Evolutionary conservation across 2,329 filamentous ascomycete species (phyloP).

Genomic region (Exophiala dermatitidis): DNA sequence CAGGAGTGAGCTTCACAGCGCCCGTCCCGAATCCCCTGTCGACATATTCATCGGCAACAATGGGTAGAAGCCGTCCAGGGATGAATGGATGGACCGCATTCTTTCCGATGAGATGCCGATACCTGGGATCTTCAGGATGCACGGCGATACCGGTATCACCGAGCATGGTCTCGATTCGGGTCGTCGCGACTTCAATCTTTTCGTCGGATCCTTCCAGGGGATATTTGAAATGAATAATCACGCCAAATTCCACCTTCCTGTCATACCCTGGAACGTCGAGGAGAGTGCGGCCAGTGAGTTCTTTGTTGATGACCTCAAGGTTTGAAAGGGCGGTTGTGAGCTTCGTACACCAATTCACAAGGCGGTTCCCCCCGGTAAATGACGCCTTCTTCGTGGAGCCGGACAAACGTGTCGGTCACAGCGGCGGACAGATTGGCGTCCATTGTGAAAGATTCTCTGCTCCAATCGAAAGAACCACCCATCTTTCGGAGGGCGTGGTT

Average conservation of each 20-base stretch:
- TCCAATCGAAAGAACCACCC: slow-evolving; percentile 91
- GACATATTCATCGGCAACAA: slow-evolving; percentile 82
- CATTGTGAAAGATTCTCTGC: slow-evolving; percentile 92
- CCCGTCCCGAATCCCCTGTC: slow-evolving; percentile 92
- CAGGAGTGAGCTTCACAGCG: slow-evolving; percentile 93
- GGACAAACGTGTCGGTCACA: slow-evolving; percentile 80
- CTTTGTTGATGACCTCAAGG: slow-evolving; percentile 86
- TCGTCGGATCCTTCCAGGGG: slow-evolving; percentile 58
- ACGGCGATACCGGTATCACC: slow-evolving; percentile 92
- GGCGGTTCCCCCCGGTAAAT: slow-evolving; percentile 88
- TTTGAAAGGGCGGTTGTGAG: slow-evolving; percentile 90
- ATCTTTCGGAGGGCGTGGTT: slow-evolving; percentile 75
- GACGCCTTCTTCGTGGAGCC: slow-evolving; percentile 81
- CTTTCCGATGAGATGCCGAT: slow-evolving; percentile 82
- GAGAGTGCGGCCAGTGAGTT: slow-evolving; percentile 75
- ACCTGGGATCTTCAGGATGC: slow-evolving; percentile 77
- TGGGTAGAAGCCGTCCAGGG: slow-evolving; percentile 56
- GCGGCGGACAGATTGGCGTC: slow-evolving; percentile 75
- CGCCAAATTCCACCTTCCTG: slow-evolving; percentile 93
- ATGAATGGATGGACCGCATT: slow-evolving; percentile 81
- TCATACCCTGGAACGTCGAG: slow-evolving; percentile 89
- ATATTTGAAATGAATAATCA: slow-evolving; percentile 84
- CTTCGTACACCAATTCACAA: slow-evolving; percentile 92
- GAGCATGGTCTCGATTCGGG: slow-evolving; percentile 89
- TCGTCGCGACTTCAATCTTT: slow-evolving; percentile 82